Base-by-base conservation (phyloP, 768 basidiomycete species). In the Dacryopinax primogenitus region DNA sequence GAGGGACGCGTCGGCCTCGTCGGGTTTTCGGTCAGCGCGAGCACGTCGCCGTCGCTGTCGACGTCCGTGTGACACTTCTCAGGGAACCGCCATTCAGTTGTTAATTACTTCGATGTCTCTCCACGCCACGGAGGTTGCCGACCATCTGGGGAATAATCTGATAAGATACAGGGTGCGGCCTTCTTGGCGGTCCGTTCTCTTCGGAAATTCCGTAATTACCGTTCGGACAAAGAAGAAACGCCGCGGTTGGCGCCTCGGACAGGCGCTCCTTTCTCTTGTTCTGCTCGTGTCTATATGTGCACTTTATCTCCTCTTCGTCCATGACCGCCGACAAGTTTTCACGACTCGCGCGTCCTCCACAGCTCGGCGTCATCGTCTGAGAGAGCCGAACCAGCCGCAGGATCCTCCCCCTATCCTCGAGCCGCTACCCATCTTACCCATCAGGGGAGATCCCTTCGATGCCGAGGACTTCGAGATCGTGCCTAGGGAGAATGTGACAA, bases 401-500 rank as follows among this genome's bases (percentile, higher is more conserved):
- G 18, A 4, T 23, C 15, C 4, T 28, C 26, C 13, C 9, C 51
- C 51, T 58, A 30, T 28, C 15, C 51, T 58, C 11, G 51, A 58
- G 21, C 13, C 51, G 51, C 51, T 58, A 23, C 51, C 51, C 26
- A 58, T 58, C 23, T 32, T 58, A 30, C 51, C 51, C 30, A 58
- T 58, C 23, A 58, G 4, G 26, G 30, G 51, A 58, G 41, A 15
- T 18, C 26, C 51, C 12, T 15, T 58, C 51, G 51, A 58, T 58
- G 51, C 51, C 51, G 51, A 58, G 51, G 51, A 58, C 9, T 58
- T 28, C 21, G 51, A 11, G 26, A 11, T 21, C 21, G 51, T 58
- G 51, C 4, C 51, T 58, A 58, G 32, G 32, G 51, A 74, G 41
- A 79, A 79, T 16, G 69, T 84, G 64, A 80, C 80, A 15, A 81